Evolutionary conservation across 1,284 basidiomycete genomes (phyloP).

Genomic region (Phlebopus sp.): DNA sequence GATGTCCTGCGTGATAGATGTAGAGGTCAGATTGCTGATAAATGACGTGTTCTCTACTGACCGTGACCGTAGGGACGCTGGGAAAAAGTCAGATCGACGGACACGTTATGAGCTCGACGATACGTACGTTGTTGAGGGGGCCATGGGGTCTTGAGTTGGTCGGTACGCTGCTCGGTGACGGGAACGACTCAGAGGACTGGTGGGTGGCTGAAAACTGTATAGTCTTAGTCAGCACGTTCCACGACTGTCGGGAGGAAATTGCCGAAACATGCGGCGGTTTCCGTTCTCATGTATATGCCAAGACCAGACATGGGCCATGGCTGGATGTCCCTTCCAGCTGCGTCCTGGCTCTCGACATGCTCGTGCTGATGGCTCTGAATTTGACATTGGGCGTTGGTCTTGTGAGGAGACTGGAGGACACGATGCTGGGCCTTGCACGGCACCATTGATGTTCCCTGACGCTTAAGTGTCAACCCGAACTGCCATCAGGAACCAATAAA

Average conservation of each 20-base stretch:
- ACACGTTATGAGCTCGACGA: conserved; percentile 2
- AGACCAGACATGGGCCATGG: too few relatives aligned
- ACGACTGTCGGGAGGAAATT: conserved; percentile 5
- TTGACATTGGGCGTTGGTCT: not conserved
- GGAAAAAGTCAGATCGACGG: conserved; percentile 14
- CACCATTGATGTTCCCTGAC: too few relatives aligned
- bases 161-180: conserved; percentile 4
- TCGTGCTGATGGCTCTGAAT: not conserved
- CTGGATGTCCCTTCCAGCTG: too few relatives aligned
- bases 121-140: conserved; percentile 68
- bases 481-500: conserved; percentile 11
- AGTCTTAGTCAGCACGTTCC: conserved; percentile 28
- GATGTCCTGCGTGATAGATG: conserved; percentile 56
- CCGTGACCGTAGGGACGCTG: conserved; percentile 71
- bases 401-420: not conserved
- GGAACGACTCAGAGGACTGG: not conserved
- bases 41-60: conserved; percentile 37
- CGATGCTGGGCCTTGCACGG: not conserved
- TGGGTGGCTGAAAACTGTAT: conserved; percentile 32
- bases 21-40: conserved; percentile 23
- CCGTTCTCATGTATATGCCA: too few relatives aligned
- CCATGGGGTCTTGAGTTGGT: conserved; percentile 55
- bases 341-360: too few relatives aligned
- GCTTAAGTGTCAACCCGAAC: not conserved
- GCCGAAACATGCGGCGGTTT: too few relatives aligned